Evolutionary conservation across 2,329 filamentous ascomycete genomes (phyloP).

Genomic region (Aureobasidium sp.): DNA sequence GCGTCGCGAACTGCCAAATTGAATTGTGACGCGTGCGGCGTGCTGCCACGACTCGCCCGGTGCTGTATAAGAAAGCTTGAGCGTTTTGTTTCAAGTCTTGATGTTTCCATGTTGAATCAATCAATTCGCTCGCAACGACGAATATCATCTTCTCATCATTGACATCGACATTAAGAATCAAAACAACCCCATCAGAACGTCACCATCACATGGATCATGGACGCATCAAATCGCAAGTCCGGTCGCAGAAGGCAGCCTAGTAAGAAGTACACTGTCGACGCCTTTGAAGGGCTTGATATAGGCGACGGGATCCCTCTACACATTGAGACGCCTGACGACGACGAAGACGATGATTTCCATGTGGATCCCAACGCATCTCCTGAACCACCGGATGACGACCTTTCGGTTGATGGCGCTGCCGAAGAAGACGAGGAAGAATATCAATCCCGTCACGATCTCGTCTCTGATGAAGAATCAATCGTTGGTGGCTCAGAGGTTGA

Average conservation of each 20-base stretch:
- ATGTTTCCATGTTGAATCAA: not conserved
- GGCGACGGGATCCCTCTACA: slow-evolving; percentile 20
- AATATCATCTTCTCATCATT: not conserved
- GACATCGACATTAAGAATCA: not conserved
- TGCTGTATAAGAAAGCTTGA: not conserved
- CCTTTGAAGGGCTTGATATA: slow-evolving; percentile 27
- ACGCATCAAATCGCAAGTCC: slow-evolving; percentile 10
- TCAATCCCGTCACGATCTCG: slow-evolving; percentile 29
- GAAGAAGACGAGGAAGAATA: slow-evolving; percentile 24
- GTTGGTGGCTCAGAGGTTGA: not conserved
- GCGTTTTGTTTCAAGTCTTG: not conserved
- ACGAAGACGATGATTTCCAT: slow-evolving; percentile 27
- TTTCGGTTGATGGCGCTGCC: not conserved
- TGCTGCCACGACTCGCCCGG: not conserved
- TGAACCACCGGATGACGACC: slow-evolving; percentile 15
- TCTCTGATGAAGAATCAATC: slow-evolving; percentile 20
- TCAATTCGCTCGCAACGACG: not conserved
- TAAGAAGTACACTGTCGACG: slow-evolving; percentile 27
- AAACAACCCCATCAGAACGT: not conserved
- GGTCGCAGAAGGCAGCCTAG: slow-evolving; percentile 11
- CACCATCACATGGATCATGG: not conserved
- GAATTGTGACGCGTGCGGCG: not conserved
- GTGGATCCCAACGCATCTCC: slow-evolving; percentile 23
- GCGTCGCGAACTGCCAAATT: slow-evolving; percentile 4
- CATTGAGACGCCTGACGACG: slow-evolving; percentile 24